These are phyloP conservation scores for Blastocystis sp. DNA, from an alignment of 352 stramenopile species.

Conservation along the genomic window DNA sequence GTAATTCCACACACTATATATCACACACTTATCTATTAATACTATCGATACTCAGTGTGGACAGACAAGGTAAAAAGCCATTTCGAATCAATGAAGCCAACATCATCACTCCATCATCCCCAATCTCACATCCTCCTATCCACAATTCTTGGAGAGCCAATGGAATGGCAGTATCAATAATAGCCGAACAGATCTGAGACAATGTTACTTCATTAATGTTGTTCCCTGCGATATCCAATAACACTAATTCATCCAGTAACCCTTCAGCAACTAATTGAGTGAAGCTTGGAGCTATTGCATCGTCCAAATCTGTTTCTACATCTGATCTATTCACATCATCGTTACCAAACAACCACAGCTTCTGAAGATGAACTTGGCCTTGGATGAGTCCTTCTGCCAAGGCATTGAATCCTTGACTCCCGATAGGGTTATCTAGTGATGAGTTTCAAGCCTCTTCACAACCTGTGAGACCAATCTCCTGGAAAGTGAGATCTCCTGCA, in stretches of 20 bases:
- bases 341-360: conserved; percentile 32
- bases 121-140: conserved; percentile 15
- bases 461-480: conserved; percentile 9
- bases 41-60: conserved; percentile 12
- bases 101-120: conserved; percentile 4
- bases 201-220: neutral
- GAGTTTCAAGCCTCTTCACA: neutral
- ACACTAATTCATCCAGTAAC: neutral
- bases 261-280: neutral
- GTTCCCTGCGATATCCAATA: conserved; percentile 39
- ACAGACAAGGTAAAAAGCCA: neutral
- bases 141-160: conserved; percentile 18
- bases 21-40: neutral
- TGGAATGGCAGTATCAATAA: neutral
- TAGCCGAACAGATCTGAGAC: neutral
- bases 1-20: conserved; percentile 24
- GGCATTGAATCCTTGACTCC: neutral
- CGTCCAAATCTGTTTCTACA: neutral
- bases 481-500: neutral
- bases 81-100: conserved; percentile 33
- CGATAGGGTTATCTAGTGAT: neutral
- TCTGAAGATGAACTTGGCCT: neutral
- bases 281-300: neutral
- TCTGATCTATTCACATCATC: neutral
- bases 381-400: neutral